These are phyloP conservation scores for Brassica napus DNA, from an alignment of 345 rosid species.

Conservation along the genomic window Da-Ae NC_063435.1:25304501-25305000, in stretches of 20 bases:
- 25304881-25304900: conserved; percentile 3
- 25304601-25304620: not conserved
- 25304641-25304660: too few species aligned
- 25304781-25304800: conserved; percentile 50
- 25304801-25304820: conserved; percentile 36
- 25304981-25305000: conserved; percentile 48
- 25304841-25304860: conserved; percentile 33
- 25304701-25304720: conserved; percentile 17
- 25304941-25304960: conserved; percentile 39
- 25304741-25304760: conserved; percentile 34
- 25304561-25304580: not conserved
- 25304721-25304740: conserved; percentile 21
- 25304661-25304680: not conserved
- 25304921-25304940: conserved; percentile 25
- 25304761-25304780: conserved; percentile 32
- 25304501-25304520: not conserved
- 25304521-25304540: not conserved
- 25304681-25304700: not conserved
- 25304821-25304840: conserved; percentile 25
- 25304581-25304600: not conserved
- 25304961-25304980: conserved; percentile 37
- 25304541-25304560: not conserved
- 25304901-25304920: conserved; percentile 13
- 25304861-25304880: conserved; percentile 27
- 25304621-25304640: not conserved